These are phyloP conservation scores for Aciculosporium take DNA, from an alignment of 2,329 filamentous ascomycete genomes.

Conservation along the genomic window DNA sequence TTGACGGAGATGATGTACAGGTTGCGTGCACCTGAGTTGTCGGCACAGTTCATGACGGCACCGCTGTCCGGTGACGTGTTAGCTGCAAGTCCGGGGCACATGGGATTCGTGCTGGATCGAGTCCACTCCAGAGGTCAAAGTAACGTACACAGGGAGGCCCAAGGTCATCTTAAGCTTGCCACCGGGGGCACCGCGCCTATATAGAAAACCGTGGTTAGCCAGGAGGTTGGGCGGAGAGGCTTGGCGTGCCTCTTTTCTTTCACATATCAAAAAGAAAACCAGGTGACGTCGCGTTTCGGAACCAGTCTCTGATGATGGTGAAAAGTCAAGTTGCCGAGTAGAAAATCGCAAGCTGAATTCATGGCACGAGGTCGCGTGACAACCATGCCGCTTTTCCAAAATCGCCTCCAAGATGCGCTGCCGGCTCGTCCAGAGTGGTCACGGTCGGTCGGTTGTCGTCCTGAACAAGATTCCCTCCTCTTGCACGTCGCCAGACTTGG, in stretches of 20 bases:
- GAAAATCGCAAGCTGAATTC: not conserved
- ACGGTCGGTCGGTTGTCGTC: not conserved
- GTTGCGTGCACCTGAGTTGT: slow-evolving; percentile 98
- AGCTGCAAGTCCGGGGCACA: not conserved
- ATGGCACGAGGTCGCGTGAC: not conserved
- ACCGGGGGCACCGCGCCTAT: slow-evolving; percentile 78
- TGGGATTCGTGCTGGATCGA: slow-evolving; percentile 2
- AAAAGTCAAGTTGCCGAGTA: not conserved
- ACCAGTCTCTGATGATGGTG: not conserved
- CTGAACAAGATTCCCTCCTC: slow-evolving; percentile 7
- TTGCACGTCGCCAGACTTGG: slow-evolving; percentile 8
- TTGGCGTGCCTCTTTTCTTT: slow-evolving; percentile 1
- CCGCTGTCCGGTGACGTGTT: slow-evolving; percentile 44
- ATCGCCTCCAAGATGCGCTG: slow-evolving; percentile 4
- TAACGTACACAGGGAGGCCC: slow-evolving; percentile 94
- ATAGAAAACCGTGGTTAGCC: slow-evolving; percentile 2
- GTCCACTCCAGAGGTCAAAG: slow-evolving; percentile 1
- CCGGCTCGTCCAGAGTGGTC: not conserved
- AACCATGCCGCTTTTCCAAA: not conserved
- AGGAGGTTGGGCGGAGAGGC: not conserved
- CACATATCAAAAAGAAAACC: not conserved
- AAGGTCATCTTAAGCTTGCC: slow-evolving; percentile 99
- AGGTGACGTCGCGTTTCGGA: slow-evolving; percentile 2
- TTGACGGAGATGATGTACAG: slow-evolving; percentile 99
- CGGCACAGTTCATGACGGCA: slow-evolving; percentile 99